phyloP scores from a whole-genome alignment of 352 stramenopile species.

The Globisporangium cederbergense region DNA sequence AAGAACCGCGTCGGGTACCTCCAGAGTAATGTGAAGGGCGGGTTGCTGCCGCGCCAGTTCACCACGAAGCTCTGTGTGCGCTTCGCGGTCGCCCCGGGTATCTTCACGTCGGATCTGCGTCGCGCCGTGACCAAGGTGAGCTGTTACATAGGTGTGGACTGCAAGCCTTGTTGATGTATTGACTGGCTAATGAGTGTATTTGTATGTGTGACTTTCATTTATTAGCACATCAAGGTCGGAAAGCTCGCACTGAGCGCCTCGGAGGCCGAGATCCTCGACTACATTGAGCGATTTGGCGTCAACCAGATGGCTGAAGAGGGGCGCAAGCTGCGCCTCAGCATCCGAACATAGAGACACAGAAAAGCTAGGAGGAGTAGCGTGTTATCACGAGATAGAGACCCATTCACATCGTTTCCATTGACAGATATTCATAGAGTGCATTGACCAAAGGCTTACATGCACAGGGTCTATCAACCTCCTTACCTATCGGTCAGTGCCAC shows the following conservation, averaged over 20 bases:
- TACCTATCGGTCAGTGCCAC: conserved; percentile 28
- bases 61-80: conserved; percentile 76
- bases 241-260: conserved; percentile 48
- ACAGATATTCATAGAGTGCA: neutral
- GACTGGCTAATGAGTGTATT: conserved; percentile 14
- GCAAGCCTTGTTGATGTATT: neutral
- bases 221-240: conserved; percentile 60
- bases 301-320: conserved; percentile 57
- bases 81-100: conserved; percentile 63
- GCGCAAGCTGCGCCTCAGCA: conserved; percentile 55
- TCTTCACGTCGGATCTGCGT: conserved; percentile 69
- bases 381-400: conserved; percentile 7
- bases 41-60: conserved; percentile 68
- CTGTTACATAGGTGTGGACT: neutral
- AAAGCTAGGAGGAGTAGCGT: neutral
- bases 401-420: neutral
- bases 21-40: conserved; percentile 38
- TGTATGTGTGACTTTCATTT: conserved; percentile 9
- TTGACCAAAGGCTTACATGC: neutral
- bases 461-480: neutral
- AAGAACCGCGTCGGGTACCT: conserved; percentile 43
- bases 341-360: conserved; percentile 25
- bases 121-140: conserved; percentile 59
- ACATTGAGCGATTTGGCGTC: conserved; percentile 50
- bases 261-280: conserved; percentile 58